These are phyloP conservation scores for Pichia rugopelliculosa DNA, from an alignment of 805 yeast genomes.

Conservation along the genomic window DNA sequence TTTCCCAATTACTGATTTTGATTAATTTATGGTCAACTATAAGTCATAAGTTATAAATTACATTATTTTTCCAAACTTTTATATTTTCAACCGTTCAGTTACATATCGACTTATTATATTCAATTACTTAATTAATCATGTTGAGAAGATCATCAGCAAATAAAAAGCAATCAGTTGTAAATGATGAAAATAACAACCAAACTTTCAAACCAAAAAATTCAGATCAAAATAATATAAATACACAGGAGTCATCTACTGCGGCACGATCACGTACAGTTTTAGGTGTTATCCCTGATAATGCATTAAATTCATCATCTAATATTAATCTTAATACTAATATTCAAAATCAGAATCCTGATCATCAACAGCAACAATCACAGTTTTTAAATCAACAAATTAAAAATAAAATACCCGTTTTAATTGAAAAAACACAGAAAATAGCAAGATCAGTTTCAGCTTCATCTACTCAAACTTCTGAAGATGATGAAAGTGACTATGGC, in stretches of 20 bases:
- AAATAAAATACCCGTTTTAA: conserved; percentile 15
- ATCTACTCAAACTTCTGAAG: neutral
- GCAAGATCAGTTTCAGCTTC: neutral
- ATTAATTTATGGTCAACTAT: neutral
- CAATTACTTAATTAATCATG: conserved; percentile 6
- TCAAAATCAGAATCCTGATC: neutral
- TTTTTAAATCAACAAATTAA: conserved; percentile 1
- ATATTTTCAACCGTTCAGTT: neutral
- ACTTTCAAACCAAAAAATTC: neutral
- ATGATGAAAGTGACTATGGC: conserved; percentile 1
- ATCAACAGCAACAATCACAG: neutral
- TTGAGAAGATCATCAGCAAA: conserved; percentile 12
- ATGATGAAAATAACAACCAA: conserved; percentile 21
- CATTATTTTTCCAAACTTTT: neutral
- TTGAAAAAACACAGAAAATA: conserved; percentile 6
- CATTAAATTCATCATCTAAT: conserved; percentile 16
- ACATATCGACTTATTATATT: too few species aligned
- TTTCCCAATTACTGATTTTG: neutral
- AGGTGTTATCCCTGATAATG: conserved; percentile 24
- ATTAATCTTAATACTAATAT: neutral
- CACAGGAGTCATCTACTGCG: neutral
- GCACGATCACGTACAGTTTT: conserved; percentile 20
- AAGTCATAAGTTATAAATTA: too few species aligned
- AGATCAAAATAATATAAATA: neutral
- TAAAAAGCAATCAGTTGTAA: conserved; percentile 14